These are phyloP conservation scores for Diutina ranongensis DNA, from an alignment of 1,139 yeast species.

Conservation along the genomic window DNA sequence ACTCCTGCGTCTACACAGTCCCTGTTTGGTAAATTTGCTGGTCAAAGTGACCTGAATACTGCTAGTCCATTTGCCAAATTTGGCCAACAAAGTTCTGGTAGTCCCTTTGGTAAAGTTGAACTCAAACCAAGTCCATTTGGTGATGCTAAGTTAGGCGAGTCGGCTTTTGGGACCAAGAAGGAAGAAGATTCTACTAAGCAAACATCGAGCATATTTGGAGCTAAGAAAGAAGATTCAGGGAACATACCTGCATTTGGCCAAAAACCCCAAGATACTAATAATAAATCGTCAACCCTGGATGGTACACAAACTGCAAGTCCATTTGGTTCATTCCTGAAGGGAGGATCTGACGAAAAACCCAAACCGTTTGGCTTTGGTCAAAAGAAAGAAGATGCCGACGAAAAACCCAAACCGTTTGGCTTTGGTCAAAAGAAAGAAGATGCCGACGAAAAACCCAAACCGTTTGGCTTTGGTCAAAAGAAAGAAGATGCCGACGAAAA, in stretches of 20 bases:
- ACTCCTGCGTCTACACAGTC: not conserved
- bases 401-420: not conserved
- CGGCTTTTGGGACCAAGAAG: no score
- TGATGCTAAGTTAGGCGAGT: no score
- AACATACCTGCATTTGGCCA: no score
- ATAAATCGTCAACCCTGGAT: not conserved
- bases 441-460: no score
- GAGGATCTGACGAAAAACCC: no score
- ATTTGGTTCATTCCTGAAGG: no score
- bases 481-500: no score
- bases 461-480: not conserved
- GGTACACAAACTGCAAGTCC: no score
- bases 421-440: not conserved
- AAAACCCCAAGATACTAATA: not conserved
- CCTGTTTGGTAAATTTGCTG: not conserved
- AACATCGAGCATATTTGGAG: no score
- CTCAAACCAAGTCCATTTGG: not conserved
- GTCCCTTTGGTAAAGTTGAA: not conserved
- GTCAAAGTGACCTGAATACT: not conserved
- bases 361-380: not conserved
- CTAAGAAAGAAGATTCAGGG: no score
- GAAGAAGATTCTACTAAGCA: no score
- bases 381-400: not conserved
- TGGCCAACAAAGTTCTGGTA: not conserved
- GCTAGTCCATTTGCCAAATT: not conserved